Percentiles rank a stretch among this genome's conserved stretches.
These are phyloP conservation scores for Eimeria acervulina DNA, from an alignment of 169 alveolate genomes.

Conservation along the genomic window DNA sequence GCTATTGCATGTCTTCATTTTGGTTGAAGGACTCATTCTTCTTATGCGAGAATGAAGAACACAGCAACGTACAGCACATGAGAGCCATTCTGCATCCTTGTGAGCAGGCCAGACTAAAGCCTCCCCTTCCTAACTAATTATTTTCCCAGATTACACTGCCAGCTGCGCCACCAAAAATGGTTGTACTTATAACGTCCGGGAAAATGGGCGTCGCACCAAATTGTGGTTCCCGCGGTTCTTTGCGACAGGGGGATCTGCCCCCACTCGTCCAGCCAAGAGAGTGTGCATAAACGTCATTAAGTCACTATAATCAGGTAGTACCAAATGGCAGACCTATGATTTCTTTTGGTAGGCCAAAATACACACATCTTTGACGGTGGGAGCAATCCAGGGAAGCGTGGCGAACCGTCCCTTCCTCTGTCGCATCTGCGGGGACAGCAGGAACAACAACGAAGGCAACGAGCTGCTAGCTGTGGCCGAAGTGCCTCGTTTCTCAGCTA, in stretches of 20 bases:
- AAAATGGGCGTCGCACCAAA: neutral
- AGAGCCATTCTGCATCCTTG: neutral
- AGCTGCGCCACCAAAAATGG: neutral
- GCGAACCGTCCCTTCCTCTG: neutral
- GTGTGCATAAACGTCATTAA: neutral
- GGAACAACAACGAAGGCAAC: neutral
- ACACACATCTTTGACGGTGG: neutral
- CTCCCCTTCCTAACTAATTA: too few species aligned
- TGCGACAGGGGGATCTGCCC: neutral
- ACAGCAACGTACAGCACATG: neutral
- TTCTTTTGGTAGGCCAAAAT: neutral
- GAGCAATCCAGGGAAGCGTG: neutral
- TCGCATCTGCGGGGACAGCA: neutral
- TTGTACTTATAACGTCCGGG: neutral
- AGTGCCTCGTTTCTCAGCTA: neutral
- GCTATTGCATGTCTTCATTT: neutral
- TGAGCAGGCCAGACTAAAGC: too few species aligned
- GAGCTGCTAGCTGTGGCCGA: neutral
- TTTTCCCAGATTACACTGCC: too few species aligned
- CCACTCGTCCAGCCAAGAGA: neutral
- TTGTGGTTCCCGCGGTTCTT: neutral
- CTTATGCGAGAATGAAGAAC: neutral
- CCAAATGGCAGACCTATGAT: neutral
- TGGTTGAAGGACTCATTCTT: neutral
- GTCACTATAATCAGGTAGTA: neutral